Conservation (phyloP, 805 yeast genomes). For the Peterozyma xylosa region DNA sequence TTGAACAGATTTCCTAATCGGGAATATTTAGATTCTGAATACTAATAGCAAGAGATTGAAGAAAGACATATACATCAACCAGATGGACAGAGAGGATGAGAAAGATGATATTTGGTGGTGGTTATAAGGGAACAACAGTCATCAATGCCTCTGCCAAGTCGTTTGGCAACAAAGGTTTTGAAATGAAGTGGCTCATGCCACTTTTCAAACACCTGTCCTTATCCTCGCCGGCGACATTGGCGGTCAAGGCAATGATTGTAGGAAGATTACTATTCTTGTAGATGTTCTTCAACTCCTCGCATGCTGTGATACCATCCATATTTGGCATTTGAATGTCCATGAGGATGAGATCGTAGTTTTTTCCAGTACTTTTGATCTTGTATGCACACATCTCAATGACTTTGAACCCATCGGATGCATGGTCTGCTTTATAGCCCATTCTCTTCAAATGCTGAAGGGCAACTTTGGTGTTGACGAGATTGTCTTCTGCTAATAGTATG, state of each 20-base stretch:
- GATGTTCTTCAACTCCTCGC: constrained; percentile 26
- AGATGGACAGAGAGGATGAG: too few species aligned
- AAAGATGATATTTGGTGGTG: too few species aligned
- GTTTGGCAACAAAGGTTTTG: constrained; percentile 45
- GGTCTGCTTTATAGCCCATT: constrained; percentile 43
- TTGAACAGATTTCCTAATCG: neutral
- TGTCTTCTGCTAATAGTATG: constrained; percentile 50
- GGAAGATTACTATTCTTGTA: constrained; percentile 24
- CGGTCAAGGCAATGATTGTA: constrained; percentile 39
- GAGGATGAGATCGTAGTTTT: constrained; percentile 41
- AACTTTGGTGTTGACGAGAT: constrained; percentile 39
- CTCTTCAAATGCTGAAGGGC: constrained; percentile 41
- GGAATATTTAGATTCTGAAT: neutral
- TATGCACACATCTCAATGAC: constrained; percentile 27
- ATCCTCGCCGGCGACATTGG: constrained; percentile 49
- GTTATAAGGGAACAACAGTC: neutral
- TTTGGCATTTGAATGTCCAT: constrained; percentile 53
- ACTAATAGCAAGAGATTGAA: too few species aligned
- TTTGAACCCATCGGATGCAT: constrained; percentile 43
- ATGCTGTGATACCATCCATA: constrained; percentile 49
- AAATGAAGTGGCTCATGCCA: constrained; percentile 46
- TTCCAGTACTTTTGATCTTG: constrained; percentile 19
- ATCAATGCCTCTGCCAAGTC: constrained; percentile 30
- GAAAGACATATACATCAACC: too few species aligned
- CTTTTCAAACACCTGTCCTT: constrained; percentile 34